These are phyloP conservation scores for Metschnikowia lachancei DNA, from an alignment of 805 yeast species.

Conservation along the genomic window DNA sequence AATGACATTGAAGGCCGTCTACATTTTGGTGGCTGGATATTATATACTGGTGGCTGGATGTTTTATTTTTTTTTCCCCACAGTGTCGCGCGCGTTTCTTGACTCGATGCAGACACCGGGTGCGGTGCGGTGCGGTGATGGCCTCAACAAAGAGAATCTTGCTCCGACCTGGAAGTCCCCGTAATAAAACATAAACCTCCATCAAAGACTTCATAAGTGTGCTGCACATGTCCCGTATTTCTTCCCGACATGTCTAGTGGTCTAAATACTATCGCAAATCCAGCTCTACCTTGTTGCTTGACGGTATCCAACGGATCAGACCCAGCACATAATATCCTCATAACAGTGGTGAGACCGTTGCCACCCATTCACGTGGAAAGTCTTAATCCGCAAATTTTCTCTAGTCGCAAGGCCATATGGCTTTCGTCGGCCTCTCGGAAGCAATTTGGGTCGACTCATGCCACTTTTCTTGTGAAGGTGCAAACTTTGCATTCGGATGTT, in stretches of 20 bases:
- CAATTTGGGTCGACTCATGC: background rate
- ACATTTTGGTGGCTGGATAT: background rate
- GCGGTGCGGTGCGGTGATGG: background rate
- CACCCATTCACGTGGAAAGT: background rate
- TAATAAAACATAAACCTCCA: background rate
- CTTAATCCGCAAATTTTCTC: constrained; percentile 7
- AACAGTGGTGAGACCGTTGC: constrained; percentile 10
- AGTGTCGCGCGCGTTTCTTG: constrained; percentile 11
- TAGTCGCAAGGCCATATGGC: constrained; percentile 5
- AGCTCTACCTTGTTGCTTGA: constrained; percentile 3
- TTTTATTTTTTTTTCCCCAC: background rate
- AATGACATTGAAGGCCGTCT: background rate
- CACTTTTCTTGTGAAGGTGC: constrained; percentile 3
- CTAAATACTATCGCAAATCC: background rate
- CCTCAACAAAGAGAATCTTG: background rate
- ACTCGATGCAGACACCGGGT: constrained; percentile 8
- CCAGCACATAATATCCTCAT: constrained; percentile 5
- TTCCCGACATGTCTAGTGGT: background rate
- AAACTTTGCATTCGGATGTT: constrained; percentile 1
- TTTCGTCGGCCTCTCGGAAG: background rate
- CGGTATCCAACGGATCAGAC: constrained; percentile 3
- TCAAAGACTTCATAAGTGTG: background rate
- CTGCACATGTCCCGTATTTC: background rate
- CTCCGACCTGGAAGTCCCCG: background rate
- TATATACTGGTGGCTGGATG: background rate